Conservation (phyloP, 257 asterid species). For the Scutellaria minor region DNA sequence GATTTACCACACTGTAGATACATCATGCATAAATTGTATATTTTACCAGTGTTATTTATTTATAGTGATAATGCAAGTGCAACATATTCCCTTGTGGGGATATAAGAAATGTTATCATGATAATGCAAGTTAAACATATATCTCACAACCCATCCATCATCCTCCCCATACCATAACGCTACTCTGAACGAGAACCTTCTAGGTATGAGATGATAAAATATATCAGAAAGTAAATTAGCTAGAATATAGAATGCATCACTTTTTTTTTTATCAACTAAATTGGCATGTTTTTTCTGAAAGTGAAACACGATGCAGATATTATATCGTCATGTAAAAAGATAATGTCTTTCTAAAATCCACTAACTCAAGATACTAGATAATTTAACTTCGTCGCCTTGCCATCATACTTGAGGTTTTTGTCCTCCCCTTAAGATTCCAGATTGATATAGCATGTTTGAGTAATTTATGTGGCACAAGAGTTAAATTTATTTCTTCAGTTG, state of each 20-base stretch:
- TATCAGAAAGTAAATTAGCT: neutral
- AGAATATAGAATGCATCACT: constrained; percentile 5
- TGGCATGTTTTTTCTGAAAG: constrained; percentile 16
- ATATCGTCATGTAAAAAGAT: neutral
- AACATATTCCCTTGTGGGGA: constrained; percentile 4
- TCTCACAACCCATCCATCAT: neutral
- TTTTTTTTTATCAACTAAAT: neutral
- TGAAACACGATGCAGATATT: neutral
- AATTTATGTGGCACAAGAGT: neutral
- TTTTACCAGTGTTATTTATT: neutral
- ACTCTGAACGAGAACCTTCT: neutral
- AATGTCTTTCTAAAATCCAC: neutral
- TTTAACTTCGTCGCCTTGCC: neutral
- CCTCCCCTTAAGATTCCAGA: constrained; percentile 15
- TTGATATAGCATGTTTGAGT: neutral
- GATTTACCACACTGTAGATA: neutral
- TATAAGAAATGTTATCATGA: constrained; percentile 4
- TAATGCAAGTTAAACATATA: neutral
- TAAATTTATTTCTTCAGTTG: neutral
- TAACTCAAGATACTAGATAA: neutral
- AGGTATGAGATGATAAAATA: neutral
- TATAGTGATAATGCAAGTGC: constrained; percentile 18
- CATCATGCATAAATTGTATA: constrained; percentile 9
- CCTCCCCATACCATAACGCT: neutral
- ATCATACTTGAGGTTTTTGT: constrained; percentile 3